These are phyloP conservation scores for Serendipita sp. DNA, from an alignment of 768 basidiomycete genomes.

Conservation along the genomic window DNA sequence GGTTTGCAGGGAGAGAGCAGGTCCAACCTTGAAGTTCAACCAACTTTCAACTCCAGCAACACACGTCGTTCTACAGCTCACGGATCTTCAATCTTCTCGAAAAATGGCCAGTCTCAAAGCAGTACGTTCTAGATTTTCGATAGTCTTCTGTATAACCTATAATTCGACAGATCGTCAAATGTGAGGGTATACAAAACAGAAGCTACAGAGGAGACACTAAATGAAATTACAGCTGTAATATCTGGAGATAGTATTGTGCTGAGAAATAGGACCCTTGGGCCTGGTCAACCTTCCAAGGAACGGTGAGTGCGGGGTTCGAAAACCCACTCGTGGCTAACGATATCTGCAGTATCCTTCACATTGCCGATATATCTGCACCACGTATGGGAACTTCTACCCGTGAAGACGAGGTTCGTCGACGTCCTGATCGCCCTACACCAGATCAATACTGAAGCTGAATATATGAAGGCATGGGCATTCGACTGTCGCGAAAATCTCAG, in stretches of 20 bases:
- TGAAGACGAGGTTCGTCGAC: slow-evolving; percentile 64
- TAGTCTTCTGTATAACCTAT: not conserved
- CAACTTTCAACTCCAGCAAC: not conserved
- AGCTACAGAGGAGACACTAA: not conserved
- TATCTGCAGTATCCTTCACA: slow-evolving; percentile 55
- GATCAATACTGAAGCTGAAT: not conserved
- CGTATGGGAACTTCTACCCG: slow-evolving; percentile 65
- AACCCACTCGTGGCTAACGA: slow-evolving; percentile 9
- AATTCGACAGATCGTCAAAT: slow-evolving; percentile 7
- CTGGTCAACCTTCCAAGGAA: slow-evolving; percentile 83
- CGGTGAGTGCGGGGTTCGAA: slow-evolving; percentile 30
- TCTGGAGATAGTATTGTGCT: slow-evolving; percentile 84
- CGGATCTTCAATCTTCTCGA: not conserved
- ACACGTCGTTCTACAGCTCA: not conserved
- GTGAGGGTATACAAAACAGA: not conserved
- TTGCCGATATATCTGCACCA: slow-evolving; percentile 76
- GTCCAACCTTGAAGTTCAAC: not conserved
- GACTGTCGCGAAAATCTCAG: slow-evolving; percentile 89
- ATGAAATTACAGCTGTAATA: slow-evolving; percentile 45
- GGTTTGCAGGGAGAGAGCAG: too few relatives aligned
- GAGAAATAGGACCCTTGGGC: slow-evolving; percentile 56
- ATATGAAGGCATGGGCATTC: slow-evolving; percentile 65
- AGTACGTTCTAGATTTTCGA: not conserved
- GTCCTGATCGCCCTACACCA: slow-evolving; percentile 9
- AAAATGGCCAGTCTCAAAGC: slow-evolving; percentile 1